Conservation (phyloP, 2,329 filamentous ascomycete genomes). For the Colletotrichum zoysiae region DNA sequence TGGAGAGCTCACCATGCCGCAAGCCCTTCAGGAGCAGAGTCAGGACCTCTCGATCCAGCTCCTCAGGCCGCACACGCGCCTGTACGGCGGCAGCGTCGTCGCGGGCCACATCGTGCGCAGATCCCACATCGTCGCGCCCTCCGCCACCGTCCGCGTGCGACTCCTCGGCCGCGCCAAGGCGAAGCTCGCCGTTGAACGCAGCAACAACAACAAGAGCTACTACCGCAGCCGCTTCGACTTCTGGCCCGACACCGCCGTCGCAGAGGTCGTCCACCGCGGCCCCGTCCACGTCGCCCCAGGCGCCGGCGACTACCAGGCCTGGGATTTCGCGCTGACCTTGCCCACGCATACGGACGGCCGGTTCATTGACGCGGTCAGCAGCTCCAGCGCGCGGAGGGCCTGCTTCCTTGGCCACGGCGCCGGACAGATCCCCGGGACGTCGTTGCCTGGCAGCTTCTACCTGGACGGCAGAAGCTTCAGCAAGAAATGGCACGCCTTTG, state of each 20-base stretch:
- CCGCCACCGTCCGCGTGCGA: conserved; percentile 43
- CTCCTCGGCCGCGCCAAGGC: conserved; percentile 47
- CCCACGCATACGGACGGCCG: conserved; percentile 41
- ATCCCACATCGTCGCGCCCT: conserved; percentile 42
- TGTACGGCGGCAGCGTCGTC: conserved; percentile 47
- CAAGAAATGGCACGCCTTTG: conserved; percentile 45
- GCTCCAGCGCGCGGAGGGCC: conserved; percentile 8
- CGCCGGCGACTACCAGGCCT: conserved; percentile 36
- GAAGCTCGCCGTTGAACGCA: conserved; percentile 42
- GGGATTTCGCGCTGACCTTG: conserved; percentile 49
- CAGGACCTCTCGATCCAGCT: conserved; percentile 24
- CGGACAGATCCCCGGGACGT: conserved; percentile 19
- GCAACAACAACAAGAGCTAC: conserved; percentile 33
- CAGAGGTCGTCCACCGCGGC: conserved; percentile 43
- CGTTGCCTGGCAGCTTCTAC: conserved; percentile 43
- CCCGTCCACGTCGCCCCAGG: conserved; percentile 46
- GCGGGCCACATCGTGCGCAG: conserved; percentile 46
- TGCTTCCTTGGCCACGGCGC: conserved; percentile 41
- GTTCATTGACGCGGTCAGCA: background rate
- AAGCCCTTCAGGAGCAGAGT: background rate
- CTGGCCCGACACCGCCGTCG: conserved; percentile 38
- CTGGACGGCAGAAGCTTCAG: conserved; percentile 7
- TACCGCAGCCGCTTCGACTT: conserved; percentile 47
- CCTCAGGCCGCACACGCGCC: background rate
- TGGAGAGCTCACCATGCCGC: background rate